Evolutionary conservation across 2,329 filamentous ascomycete genomes (phyloP).

Genomic region (Stagonosporopsis cucurbitacearum): DNA sequence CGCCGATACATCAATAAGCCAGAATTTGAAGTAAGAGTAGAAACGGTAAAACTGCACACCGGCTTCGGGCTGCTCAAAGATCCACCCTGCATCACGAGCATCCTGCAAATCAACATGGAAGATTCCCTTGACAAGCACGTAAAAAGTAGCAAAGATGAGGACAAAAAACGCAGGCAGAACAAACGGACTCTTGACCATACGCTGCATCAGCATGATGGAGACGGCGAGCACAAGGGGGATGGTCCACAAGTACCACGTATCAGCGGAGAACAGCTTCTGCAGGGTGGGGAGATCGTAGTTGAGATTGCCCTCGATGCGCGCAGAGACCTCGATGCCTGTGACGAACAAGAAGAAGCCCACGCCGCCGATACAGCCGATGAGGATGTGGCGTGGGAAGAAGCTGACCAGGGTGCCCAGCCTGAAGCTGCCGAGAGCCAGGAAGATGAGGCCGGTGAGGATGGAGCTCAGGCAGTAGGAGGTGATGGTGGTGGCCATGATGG

Average conservation of each 20-base stretch:
- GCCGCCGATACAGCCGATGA: conserved; percentile 96
- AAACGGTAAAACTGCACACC: conserved; percentile 97
- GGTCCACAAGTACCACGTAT: conserved; percentile 83
- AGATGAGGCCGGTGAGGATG: conserved; percentile 86
- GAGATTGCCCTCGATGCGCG: conserved; percentile 82
- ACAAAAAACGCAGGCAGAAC: conserved; percentile 89
- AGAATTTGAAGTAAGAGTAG: conserved; percentile 90
- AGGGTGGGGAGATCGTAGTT: conserved; percentile 81
- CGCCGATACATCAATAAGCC: conserved; percentile 81
- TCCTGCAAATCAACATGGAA: conserved; percentile 70
- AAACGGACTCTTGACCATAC: conserved; percentile 79
- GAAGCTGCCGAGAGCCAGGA: conserved; percentile 88
- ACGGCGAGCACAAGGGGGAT: conserved; percentile 80
- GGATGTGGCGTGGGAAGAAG: conserved; percentile 94
- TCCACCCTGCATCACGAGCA: conserved; percentile 80
- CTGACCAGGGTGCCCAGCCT: conserved; percentile 90
- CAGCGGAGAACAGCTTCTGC: conserved; percentile 71
- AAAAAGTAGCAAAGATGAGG: conserved; percentile 76
- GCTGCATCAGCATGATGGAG: conserved; percentile 76
- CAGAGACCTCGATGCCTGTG: conserved; percentile 93
- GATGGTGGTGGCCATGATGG: conserved; percentile 93
- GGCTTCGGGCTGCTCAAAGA: conserved; percentile 84
- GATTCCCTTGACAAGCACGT: conserved; percentile 74
- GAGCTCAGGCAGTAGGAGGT: conserved; percentile 89
- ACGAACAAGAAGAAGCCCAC: conserved; percentile 94